Evolutionary conservation across 352 stramenopile genomes (phyloP).

Genomic region (Phytophthora macrochlamydospora): DNA sequence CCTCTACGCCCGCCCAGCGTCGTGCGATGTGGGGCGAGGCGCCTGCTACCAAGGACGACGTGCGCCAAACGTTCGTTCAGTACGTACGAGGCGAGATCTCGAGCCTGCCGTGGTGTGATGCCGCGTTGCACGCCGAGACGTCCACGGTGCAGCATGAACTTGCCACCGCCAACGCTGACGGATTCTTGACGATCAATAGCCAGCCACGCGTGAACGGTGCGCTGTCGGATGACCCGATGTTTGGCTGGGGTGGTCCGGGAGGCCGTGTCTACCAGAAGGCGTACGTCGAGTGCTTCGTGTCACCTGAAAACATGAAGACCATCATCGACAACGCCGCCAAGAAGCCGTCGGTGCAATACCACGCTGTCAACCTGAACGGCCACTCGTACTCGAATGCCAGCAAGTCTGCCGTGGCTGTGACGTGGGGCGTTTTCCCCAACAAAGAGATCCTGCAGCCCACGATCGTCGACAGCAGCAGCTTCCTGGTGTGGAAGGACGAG

Average conservation of each 20-base stretch:
- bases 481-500: conserved; percentile 96
- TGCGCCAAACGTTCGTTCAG: conserved; percentile 95
- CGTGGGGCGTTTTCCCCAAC: conserved; percentile 98
- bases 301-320: conserved; percentile 91
- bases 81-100: conserved; percentile 97
- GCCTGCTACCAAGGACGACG: conserved; percentile 88
- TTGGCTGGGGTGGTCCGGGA: conserved; percentile 96
- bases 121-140: conserved; percentile 94
- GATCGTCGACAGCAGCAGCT: conserved; percentile 97
- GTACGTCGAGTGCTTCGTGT: conserved; percentile 99
- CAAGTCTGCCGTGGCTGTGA: conserved; percentile 95
- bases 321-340: conserved; percentile 87
- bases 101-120: conserved; percentile 97
- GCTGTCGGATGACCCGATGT: conserved; percentile 90
- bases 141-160: conserved; percentile 86
- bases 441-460: conserved; percentile 97
- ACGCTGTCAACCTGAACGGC: conserved; percentile 90
- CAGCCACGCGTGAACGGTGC: conserved; percentile 92
- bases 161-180: conserved; percentile 69
- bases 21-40: conserved; percentile 96
- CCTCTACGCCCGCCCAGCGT: conserved; percentile 62
- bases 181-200: conserved; percentile 98
- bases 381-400: conserved; percentile 91
- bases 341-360: conserved; percentile 90
- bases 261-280: conserved; percentile 99